Evolutionary conservation across 768 basidiomycete genomes (phyloP), one percentile per base, ranked within the genome.

Genomic region (Amanita rimosa): DNA sequence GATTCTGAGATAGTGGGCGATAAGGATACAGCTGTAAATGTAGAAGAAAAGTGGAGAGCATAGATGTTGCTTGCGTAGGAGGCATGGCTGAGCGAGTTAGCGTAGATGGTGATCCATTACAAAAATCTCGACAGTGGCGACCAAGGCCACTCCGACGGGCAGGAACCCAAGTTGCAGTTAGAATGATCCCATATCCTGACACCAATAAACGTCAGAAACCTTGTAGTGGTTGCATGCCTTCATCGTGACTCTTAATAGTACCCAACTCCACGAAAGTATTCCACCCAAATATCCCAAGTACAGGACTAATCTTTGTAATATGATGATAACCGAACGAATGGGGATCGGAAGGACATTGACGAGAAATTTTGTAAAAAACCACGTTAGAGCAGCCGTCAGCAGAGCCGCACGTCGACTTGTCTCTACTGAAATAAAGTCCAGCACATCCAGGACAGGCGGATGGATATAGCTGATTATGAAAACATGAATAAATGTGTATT

Each of bases 201-300:
- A 55, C 31, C 16, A 16, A 33, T 44, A 16, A 1, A 31, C n/a
- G 46, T 19, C 33, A 40, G 33, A 21, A 6, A 47, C 5, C 8
- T 48, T 10, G 16, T 19, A 13, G 38, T 14, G n/a, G 39, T 46
- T 13, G 10, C 16, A 14, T 50, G 76, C 85, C 85, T 59, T 74
- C 70, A 63, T 90, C 85, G 56, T 86, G 88, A n/a, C 74, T 67
- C 57, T 76, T 77, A 49, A 90, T 75, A 2, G 74, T 74, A 29
- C 75, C 66, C 88, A 91, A 54, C 76, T 78, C 85, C 86, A 90
- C 0, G 83, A 79, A 14, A 90, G 77, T 57, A 89, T 84, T 0
- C 77, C 79, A 3, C 85, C 84, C 40, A 89, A 73, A 56, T 88
- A 88, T 5, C 83, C 81, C 0, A 85, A 62, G 54, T 77, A 81